phyloP scores from a whole-genome alignment of 441 rosid species.

The Brassica hybrid region DNA sequence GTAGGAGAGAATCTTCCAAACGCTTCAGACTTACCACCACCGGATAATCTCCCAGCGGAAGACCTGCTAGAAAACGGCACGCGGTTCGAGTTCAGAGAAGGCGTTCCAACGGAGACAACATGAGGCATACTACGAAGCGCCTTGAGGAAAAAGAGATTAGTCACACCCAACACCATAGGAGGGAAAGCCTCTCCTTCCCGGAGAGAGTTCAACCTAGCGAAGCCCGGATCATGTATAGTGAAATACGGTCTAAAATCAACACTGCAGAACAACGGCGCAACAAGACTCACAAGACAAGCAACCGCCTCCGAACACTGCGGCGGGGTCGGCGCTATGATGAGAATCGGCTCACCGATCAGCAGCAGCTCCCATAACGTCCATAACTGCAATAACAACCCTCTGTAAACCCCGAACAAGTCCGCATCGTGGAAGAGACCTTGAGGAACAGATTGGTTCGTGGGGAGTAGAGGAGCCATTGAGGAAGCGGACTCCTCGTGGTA shows the following conservation, averaged over 20 bases:
- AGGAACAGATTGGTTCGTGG: constrained; percentile 87
- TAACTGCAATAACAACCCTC: constrained; percentile 85
- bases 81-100: constrained; percentile 65
- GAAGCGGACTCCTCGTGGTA: constrained; percentile 77
- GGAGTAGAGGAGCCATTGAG: constrained; percentile 94
- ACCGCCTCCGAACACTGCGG: constrained; percentile 98
- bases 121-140: constrained; percentile 91
- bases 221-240: constrained; percentile 94
- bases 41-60: constrained; percentile 64
- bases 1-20: constrained; percentile 89
- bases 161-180: constrained; percentile 92
- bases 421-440: constrained; percentile 98
- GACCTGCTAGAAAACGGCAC: constrained; percentile 61
- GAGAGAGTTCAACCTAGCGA: constrained; percentile 71
- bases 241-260: constrained; percentile 98
- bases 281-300: constrained; percentile 93
- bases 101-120: constrained; percentile 90
- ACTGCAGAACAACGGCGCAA: constrained; percentile 86
- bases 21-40: constrained; percentile 65
- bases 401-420: constrained; percentile 83
- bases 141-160: constrained; percentile 94
- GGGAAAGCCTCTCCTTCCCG: constrained; percentile 83
- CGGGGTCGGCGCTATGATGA: constrained; percentile 94
- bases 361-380: constrained; percentile 95
- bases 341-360: constrained; percentile 95